These are phyloP conservation scores for Penicillium vulpinum DNA, from an alignment of 2,329 filamentous ascomycete species.

Conservation along the genomic window DNA sequence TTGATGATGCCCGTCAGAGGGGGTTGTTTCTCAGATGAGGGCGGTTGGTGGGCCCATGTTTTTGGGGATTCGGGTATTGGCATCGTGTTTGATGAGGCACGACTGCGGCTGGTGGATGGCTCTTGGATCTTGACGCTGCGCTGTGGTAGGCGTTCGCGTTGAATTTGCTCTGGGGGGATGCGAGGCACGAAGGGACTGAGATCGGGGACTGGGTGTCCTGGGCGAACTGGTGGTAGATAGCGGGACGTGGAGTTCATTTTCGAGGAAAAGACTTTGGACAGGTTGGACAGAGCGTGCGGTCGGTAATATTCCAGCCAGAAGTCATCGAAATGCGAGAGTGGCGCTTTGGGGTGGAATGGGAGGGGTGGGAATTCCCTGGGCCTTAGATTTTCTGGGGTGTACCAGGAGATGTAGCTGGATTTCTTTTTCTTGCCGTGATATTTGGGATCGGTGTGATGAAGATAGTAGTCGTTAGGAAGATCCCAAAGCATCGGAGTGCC, in stretches of 20 bases:
- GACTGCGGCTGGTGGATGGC: conserved; percentile 51
- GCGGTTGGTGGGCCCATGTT: conserved; percentile 35
- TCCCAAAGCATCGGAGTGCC: conserved; percentile 98
- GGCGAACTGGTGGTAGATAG: conserved; percentile 72
- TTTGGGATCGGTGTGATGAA: conserved; percentile 84
- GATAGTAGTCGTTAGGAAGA: conserved; percentile 88
- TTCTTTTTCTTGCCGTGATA: conserved; percentile 64
- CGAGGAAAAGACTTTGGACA: conserved; percentile 88
- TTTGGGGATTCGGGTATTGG: conserved; percentile 23
- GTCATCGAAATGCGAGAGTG: conserved; percentile 69
- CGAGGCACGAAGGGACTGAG: conserved; percentile 85
- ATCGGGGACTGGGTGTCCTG: conserved; percentile 67
- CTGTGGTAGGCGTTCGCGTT: conserved; percentile 56
- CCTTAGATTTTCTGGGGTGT: conserved; percentile 70
- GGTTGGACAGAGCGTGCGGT: conserved; percentile 80
- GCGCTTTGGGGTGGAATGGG: conserved; percentile 31
- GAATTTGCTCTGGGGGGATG: conserved; percentile 55
- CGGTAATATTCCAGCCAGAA: conserved; percentile 98
- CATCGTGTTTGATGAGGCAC: conserved; percentile 34
- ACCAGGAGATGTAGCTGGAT: conserved; percentile 87
- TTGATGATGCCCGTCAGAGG: conserved; percentile 59
- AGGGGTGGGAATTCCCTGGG: conserved; percentile 59
- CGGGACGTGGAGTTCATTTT: conserved; percentile 88
- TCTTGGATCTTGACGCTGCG: conserved; percentile 68
- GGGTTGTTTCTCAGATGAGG: conserved; percentile 34